Base-by-base conservation (phyloP, 768 basidiomycete species). In the Gyrodon lividus region DNA sequence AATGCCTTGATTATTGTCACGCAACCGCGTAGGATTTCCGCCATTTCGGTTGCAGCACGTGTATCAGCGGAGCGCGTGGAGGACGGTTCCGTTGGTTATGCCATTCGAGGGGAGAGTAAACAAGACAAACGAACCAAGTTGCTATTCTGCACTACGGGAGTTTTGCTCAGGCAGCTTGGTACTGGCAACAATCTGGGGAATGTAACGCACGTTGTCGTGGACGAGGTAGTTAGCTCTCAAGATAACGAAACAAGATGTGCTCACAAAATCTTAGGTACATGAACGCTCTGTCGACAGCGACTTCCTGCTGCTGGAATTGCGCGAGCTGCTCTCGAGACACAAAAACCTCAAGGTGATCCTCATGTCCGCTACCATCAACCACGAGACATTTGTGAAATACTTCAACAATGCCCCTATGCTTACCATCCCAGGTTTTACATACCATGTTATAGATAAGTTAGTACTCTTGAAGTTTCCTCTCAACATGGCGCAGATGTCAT, bases 321-420 rank as follows among this genome's bases (percentile, higher is more conserved):
- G 85, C 52, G 87, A 92, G 59, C 71, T 97, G 13, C 67, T 96
- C 40, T 72, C 73, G 54, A 75, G 65, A 17, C 85, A 92, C 60
- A 70, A 74, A 19, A 78, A 67, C 2, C 77, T 97, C 59, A 94
- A 89, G 65, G 77, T 98, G 19, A 71, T 95, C 19, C 77, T 96
- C 41, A 97, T 97, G 93, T 92, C 89, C 28, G 95, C 95, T 5
- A 98, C 95, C 0, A 95, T 96, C 68, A 95, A 97, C 61, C 90
- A 93, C 53, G 77, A 89, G 55, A 81, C 77, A n/a, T 94, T 93
- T 59, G 73, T 85, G 43, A 77, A 80, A 50, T 98, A 98, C 66
- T 97, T 96, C 63, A 67, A 81, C 44, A 77, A 80, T 19, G 92
- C 92, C 3, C 92, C 95, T 1, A 74, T 90, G 42, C 72, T 97